Conservation (phyloP, 2,329 filamentous ascomycete species). For the Penicillium sp. region DNA sequence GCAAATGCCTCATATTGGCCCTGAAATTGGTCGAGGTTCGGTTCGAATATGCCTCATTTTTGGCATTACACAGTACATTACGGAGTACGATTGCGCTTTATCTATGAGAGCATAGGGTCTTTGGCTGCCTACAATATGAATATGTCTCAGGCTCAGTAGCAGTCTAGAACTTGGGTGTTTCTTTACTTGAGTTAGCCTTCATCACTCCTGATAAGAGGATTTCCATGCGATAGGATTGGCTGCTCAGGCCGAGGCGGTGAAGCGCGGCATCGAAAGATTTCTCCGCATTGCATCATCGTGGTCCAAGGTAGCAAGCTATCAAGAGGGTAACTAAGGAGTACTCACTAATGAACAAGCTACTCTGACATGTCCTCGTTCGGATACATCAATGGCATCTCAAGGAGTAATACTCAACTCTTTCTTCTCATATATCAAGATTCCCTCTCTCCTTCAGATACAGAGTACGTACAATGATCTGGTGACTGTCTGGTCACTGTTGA, state of each 20-base stretch:
- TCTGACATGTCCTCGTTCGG: background rate
- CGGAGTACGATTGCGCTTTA: background rate
- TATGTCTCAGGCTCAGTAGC: background rate
- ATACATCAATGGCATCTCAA: background rate
- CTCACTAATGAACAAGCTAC: background rate
- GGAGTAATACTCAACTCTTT: background rate
- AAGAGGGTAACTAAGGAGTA: background rate
- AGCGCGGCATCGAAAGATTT: background rate
- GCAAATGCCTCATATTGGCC: background rate
- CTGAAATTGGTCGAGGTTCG: background rate
- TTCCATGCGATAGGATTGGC: conserved; percentile 16
- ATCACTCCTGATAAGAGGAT: conserved; percentile 8
- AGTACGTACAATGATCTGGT: background rate
- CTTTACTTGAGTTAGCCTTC: background rate
- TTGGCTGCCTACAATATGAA: background rate
- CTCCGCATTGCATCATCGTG: conserved; percentile 23
- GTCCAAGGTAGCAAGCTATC: too few species aligned
- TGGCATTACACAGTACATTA: background rate
- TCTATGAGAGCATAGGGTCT: background rate
- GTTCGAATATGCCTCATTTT: background rate
- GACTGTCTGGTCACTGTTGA: background rate
- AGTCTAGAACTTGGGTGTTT: background rate
- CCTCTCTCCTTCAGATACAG: too few species aligned
- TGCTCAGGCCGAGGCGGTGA: conserved; percentile 18
- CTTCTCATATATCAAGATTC: too few species aligned